Evolutionary conservation across 352 stramenopile genomes (phyloP).

Genomic region (Pythium utonaiense): DNA sequence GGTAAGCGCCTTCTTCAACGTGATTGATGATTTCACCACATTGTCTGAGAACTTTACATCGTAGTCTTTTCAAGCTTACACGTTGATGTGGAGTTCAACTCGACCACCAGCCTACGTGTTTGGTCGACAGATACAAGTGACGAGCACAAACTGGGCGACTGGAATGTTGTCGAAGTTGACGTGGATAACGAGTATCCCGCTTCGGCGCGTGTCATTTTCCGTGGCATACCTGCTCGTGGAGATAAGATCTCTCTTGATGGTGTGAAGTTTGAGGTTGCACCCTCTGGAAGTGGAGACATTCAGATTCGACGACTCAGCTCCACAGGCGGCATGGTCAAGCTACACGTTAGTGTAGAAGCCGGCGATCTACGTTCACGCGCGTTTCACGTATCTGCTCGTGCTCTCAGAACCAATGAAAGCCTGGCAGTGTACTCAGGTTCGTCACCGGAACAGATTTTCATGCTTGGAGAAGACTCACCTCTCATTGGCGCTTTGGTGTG

Average conservation of each 20-base stretch:
- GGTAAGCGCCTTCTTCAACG: conserved; percentile 2
- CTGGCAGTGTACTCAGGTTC: conserved; percentile 36
- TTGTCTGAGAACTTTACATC: no score
- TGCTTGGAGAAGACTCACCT: neutral
- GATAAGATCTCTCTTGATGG: conserved; percentile 40
- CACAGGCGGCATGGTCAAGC: conserved; percentile 45
- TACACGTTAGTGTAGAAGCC: conserved; percentile 15
- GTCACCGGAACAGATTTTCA: neutral
- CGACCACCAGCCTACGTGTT: conserved; percentile 10
- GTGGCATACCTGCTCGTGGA: conserved; percentile 16
- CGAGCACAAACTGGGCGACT: conserved; percentile 18
- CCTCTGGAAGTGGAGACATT: conserved; percentile 14
- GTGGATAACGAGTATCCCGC: conserved; percentile 23
- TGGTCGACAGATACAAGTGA: conserved; percentile 34
- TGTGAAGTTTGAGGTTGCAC: conserved; percentile 25
- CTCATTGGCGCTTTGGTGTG: neutral
- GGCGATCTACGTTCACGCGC: conserved; percentile 18
- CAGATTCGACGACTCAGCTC: conserved; percentile 23
- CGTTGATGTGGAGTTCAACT: conserved; percentile 34
- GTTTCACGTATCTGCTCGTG: conserved; percentile 30
- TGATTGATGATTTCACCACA: no score
- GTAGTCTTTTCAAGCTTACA: conserved; percentile 39
- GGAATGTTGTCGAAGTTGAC: conserved; percentile 24
- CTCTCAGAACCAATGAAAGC: conserved; percentile 1
- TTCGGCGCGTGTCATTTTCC: conserved; percentile 34